Evolutionary conservation across 345 rosid species (phyloP), one percentile per base, ranked within the genome.

Genomic region (Salix arbutifolia): DNA sequence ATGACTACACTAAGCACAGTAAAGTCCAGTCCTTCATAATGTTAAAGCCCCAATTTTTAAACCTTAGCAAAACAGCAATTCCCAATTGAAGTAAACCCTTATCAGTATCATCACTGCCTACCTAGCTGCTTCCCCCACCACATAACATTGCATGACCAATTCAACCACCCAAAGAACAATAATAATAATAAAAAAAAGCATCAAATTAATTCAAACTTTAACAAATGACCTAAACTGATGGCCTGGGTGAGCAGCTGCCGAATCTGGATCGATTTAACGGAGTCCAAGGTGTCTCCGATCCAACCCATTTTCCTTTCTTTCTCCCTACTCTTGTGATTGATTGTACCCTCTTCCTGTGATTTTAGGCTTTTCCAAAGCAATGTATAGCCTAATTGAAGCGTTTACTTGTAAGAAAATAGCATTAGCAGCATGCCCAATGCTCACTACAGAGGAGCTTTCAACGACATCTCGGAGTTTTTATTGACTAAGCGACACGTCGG

Each of bases 201-300:
- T 16, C 7, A 69, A 69, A 69, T 58, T 21, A 35, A 18, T 18
- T 66, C 23, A 18, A 18, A 66, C 46, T 21, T 23, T 35, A n/a
- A 30, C 10, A 35, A 66, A 66, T 33, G 76, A 95, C 99, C 99
- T 31, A 95, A 94, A 79, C 90, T 90, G 78, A 95, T 83, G 70
- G 83, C 86, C 78, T 95, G 98, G 60, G 90, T 85, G 80, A 95
- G 91, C 67, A 91, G 86, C 85, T 93, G 98, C 31, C 98, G 97
- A 86, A 90, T 89, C 89, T 91, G 90, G 61, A 91, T 85, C 17
- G 94, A 88, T 84, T 87, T 91, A 46, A 95, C 83, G 30, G 98
- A 95, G 76, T 89, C 94, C 0, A 90, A 71, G 74, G 89, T 87
- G 35, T 93, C 97, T 74, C 92, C 94, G 85, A 95, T 82, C 85